A percentile compares a stretch with the other conserved stretches of the same genome.
Evolutionary conservation across 2,329 filamentous ascomycete genomes (phyloP).

Genomic region (Exophiala sp.): DNA sequence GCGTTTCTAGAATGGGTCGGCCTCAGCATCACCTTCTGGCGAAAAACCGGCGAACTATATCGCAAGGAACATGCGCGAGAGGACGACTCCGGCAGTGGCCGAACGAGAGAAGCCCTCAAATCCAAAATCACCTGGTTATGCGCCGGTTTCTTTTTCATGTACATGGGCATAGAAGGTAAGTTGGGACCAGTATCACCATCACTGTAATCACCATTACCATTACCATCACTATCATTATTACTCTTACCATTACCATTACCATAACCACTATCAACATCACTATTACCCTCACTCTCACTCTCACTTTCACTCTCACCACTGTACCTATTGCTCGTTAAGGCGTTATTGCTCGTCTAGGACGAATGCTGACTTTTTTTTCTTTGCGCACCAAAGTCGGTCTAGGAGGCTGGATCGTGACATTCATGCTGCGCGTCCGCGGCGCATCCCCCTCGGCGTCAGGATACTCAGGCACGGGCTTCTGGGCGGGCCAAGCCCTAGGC

Average conservation of each 20-base stretch:
- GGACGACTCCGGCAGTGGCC: constrained; percentile 32
- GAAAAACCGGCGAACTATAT: constrained; percentile 53
- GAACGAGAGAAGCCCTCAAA: constrained; percentile 32
- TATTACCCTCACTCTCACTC: too few species aligned
- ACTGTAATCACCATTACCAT: too few species aligned
- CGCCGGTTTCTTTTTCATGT: constrained; percentile 63
- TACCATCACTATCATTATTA: too few species aligned
- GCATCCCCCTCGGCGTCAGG: constrained; percentile 66
- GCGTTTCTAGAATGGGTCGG: constrained; percentile 52
- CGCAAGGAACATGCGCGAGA: constrained; percentile 43
- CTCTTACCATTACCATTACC: too few species aligned
- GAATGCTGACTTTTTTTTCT: not conserved
- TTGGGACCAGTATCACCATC: not conserved
- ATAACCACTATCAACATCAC: too few species aligned
- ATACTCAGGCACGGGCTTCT: constrained; percentile 66
- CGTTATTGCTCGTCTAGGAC: too few species aligned
- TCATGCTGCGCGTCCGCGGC: constrained; percentile 73
- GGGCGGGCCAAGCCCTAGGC: constrained; percentile 70
- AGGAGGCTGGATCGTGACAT: constrained; percentile 67
- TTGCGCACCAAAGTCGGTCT: constrained; percentile 34
- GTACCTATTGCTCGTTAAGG: too few species aligned
- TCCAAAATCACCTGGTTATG: constrained; percentile 61
- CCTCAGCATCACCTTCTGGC: constrained; percentile 57
- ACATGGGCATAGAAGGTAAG: constrained; percentile 67
- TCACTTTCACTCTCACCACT: too few species aligned